A percentile compares a stretch with the other conserved stretches of the same genome.
Conservation (phyloP, 768 basidiomycete species). For the Inosperma sp. region DNA sequence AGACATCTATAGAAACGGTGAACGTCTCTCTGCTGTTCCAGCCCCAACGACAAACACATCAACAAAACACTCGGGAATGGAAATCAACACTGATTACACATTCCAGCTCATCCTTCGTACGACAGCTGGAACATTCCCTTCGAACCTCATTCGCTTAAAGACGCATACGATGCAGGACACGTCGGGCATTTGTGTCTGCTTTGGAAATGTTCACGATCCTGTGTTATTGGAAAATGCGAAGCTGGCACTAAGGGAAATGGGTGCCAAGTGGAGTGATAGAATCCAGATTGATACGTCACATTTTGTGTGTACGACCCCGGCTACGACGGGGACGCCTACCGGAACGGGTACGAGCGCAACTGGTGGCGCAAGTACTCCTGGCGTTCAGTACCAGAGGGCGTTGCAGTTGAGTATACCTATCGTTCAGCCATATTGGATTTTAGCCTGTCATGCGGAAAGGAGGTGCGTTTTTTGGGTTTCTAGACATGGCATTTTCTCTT, state of each 20-base stretch:
- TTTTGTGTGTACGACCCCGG: constrained; percentile 93
- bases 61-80: constrained; percentile 80
- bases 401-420: constrained; percentile 91
- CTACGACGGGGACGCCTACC: constrained; percentile 53
- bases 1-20: constrained; percentile 89
- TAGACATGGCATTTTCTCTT: background rate
- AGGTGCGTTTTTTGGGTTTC: constrained; percentile 46
- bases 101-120: constrained; percentile 95
- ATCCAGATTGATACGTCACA: constrained; percentile 99
- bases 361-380: constrained; percentile 51
- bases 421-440: constrained; percentile 91
- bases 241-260: constrained; percentile 77
- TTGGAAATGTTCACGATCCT: constrained; percentile 80
- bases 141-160: constrained; percentile 73
- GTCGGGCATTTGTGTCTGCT: constrained; percentile 91
- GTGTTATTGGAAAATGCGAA: constrained; percentile 78
- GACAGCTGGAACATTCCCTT: constrained; percentile 85
- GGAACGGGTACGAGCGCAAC: constrained; percentile 57
- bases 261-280: constrained; percentile 84
- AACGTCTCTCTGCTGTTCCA: constrained; percentile 82
- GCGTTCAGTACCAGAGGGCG: constrained; percentile 92
- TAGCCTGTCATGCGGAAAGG: constrained; percentile 82
- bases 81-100: constrained; percentile 78
- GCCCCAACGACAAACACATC: constrained; percentile 80
- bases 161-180: constrained; percentile 97